Evolutionary conservation across 2,329 filamentous ascomycete genomes (phyloP), one percentile per base, ranked within the genome.

Genomic region (Colletotrichum siamense): DNA sequence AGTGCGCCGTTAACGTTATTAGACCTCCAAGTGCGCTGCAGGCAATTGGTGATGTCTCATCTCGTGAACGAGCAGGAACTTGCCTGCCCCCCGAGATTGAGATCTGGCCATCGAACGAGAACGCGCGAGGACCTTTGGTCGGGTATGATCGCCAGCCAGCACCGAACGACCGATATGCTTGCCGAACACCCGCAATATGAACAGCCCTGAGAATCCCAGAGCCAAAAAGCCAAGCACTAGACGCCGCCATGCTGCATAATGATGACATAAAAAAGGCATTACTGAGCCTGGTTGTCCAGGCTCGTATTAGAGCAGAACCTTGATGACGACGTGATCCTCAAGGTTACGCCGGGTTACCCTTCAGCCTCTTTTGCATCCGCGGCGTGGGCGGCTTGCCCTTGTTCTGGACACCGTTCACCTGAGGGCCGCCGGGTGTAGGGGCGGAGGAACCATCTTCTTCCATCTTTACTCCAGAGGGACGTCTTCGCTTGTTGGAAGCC

Each of bases 401-500:
- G 78, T 80, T 82, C 78, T 87, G 82, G 30, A 89, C 86, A 8
- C 90, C 90, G 79, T 92, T 92, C 55, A 90, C 85, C 79, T 91
- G 89, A 6, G 85, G 80, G 3, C 82, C 84, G 6, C 81, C 82
- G 3, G 90, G 89, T 8, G 90, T 90, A 5, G 89, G 88, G 6
- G 87, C 89, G 26, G 85, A 86, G 39, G 87, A 84, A 8, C 85
- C 86, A 28, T 91, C 90, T 13, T 92, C 91, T 77, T 92, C 91
- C 6, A 84, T 82, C 84, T 92, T 92, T 24, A 92, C 89, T 6
- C 88, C 88, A 0, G 90, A 92, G 1, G 90, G 89, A 34, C 91
- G 86, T 79, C 91, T 84, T 70, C 91, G 86, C 83, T 92, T 92
- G 78, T 91, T 92, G 39, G 89, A 91, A 28, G 90, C 88, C 52